Evolutionary conservation across 2,329 filamentous ascomycete species (phyloP).

Genomic region (Akanthomyces muscarius): DNA sequence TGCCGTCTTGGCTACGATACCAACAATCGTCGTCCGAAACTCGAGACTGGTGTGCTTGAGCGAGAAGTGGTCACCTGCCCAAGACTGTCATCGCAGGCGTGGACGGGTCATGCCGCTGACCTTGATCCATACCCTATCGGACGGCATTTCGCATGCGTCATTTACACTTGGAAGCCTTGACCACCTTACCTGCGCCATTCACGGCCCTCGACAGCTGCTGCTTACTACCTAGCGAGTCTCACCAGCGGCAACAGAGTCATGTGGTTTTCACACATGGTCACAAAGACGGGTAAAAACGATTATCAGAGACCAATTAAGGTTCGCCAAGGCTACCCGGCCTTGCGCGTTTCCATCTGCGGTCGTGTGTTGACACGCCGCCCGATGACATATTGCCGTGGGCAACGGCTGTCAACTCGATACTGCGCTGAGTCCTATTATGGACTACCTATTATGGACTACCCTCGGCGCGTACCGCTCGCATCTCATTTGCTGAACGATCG

Average conservation of each 20-base stretch:
- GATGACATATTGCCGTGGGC: background rate
- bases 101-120: background rate
- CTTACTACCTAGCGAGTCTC: background rate
- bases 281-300: background rate
- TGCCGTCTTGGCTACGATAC: background rate
- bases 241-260: background rate
- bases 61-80: background rate
- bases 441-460: background rate
- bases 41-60: background rate
- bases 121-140: background rate
- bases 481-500: background rate
- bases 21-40: background rate
- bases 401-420: constrained; percentile 2
- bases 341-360: background rate
- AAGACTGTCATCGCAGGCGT: background rate
- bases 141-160: background rate
- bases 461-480: constrained; percentile 9
- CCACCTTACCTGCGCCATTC: constrained; percentile 4
- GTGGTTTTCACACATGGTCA: background rate
- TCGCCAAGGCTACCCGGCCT: background rate
- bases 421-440: background rate
- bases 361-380: background rate
- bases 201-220: background rate
- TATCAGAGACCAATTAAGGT: background rate
- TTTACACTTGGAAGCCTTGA: constrained; percentile 5